These are phyloP conservation scores for Epithele typhae DNA, from an alignment of 768 basidiomycete genomes.

Conservation along the genomic window DNA sequence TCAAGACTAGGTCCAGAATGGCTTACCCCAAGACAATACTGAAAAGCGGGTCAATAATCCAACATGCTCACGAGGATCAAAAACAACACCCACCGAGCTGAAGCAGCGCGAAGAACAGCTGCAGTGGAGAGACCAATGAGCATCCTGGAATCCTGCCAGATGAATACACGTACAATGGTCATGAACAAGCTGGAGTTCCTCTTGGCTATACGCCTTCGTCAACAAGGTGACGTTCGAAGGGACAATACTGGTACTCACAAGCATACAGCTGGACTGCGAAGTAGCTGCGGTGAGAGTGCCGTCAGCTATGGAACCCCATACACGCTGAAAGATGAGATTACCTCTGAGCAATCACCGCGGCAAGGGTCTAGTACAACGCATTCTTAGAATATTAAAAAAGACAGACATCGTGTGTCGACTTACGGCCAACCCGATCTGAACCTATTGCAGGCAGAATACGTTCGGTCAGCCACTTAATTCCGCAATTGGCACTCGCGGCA, in stretches of 20 bases:
- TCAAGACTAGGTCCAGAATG: no score
- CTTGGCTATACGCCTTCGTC: conserved; percentile 3
- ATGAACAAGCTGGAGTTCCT: not conserved
- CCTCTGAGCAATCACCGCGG: conserved; percentile 2
- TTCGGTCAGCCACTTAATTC: no score
- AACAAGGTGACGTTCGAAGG: no score
- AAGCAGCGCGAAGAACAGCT: not conserved
- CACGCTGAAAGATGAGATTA: not conserved
- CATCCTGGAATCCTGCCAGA: no score
- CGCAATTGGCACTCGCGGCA: not conserved
- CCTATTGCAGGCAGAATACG: not conserved
- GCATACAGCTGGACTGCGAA: conserved; percentile 3
- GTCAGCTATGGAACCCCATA: not conserved
- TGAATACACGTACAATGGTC: not conserved
- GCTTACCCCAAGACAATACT: conserved; percentile 4
- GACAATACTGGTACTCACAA: no score
- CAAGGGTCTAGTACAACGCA: not conserved
- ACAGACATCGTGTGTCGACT: not conserved
- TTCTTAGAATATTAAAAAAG: no score
- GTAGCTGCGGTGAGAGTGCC: not conserved
- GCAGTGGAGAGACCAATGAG: not conserved
- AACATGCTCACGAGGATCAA: no score
- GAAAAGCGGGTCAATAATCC: not conserved
- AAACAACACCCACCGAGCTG: conserved; percentile 1
- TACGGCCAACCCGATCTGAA: conserved; percentile 4